phyloP scores from a whole-genome alignment of 257 asterid species.

The Handroanthus guayacan region DNA sequence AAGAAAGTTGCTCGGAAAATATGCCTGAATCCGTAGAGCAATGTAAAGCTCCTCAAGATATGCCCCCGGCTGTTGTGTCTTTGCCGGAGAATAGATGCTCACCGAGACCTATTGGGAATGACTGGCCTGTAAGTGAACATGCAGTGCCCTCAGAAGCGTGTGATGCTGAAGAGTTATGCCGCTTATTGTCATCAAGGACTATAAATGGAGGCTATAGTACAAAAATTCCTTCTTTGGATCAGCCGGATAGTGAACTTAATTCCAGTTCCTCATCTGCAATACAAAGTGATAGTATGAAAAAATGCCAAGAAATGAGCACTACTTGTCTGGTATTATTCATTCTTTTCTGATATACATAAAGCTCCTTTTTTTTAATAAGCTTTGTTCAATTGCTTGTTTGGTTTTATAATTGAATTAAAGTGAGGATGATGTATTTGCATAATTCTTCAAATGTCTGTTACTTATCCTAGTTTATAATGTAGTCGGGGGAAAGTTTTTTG shows the following conservation, averaged over 20 bases:
- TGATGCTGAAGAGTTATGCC: background rate
- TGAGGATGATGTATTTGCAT: background rate
- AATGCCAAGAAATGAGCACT: background rate
- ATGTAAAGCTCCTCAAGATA: background rate
- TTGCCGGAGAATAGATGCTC: background rate
- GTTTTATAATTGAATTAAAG: background rate
- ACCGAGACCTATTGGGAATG: background rate
- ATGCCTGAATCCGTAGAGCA: background rate
- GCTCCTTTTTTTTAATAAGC: background rate
- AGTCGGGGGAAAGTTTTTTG: background rate
- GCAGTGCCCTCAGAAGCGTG: background rate
- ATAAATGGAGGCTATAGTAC: background rate
- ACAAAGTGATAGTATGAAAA: background rate
- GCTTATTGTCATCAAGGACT: background rate
- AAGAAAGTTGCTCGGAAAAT: background rate
- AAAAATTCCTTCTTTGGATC: background rate
- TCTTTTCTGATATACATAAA: background rate
- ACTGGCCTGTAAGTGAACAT: background rate
- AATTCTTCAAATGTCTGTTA: background rate
- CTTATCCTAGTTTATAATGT: background rate
- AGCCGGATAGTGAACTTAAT: background rate
- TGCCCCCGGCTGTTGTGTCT: background rate
- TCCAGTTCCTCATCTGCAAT: background rate
- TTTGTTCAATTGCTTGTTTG: background rate
- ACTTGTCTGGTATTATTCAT: background rate